Evolutionary conservation across 805 yeast genomes (phyloP).

Genomic region (Aciculoconidium aculeatum): DNA sequence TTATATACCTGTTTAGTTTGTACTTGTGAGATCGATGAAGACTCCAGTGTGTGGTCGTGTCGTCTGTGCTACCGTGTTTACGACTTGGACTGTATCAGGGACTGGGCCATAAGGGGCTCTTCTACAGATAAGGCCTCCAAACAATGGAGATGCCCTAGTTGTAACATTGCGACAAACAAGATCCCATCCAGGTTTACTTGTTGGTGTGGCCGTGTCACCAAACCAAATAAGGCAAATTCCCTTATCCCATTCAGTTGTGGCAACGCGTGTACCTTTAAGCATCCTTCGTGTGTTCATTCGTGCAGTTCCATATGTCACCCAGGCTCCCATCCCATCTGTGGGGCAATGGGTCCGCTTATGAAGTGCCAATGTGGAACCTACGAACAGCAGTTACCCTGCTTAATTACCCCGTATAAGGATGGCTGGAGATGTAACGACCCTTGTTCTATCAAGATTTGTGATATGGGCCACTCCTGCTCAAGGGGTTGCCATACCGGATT

Average conservation of each 20-base stretch:
- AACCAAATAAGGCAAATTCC: conserved; percentile 51
- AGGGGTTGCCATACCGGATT: conserved; percentile 70
- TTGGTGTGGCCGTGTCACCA: conserved; percentile 81
- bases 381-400: conserved; percentile 63
- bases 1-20: conserved; percentile 82
- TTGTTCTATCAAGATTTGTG: conserved; percentile 60
- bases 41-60: conserved; percentile 76
- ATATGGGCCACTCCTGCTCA: conserved; percentile 61
- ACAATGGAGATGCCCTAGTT: conserved; percentile 84
- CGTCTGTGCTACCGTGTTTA: conserved; percentile 72
- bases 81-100: conserved; percentile 76
- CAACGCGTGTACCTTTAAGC: conserved; percentile 60
- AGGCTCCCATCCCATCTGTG: conserved; percentile 80
- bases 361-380: conserved; percentile 71
- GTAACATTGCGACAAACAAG: conserved; percentile 47
- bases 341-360: conserved; percentile 68
- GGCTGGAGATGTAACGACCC: conserved; percentile 65
- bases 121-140: conserved; percentile 49
- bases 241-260: conserved; percentile 85
- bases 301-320: conserved; percentile 81
- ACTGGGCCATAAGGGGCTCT: conserved; percentile 80
- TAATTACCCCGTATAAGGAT: conserved; percentile 55
- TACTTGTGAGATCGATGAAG: conserved; percentile 68
- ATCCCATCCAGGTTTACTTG: conserved; percentile 61
- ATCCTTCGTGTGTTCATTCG: conserved; percentile 60